Base-by-base conservation (phyloP, 2,329 filamentous ascomycete genomes). In the Hansfordia pulvinata region DNA sequence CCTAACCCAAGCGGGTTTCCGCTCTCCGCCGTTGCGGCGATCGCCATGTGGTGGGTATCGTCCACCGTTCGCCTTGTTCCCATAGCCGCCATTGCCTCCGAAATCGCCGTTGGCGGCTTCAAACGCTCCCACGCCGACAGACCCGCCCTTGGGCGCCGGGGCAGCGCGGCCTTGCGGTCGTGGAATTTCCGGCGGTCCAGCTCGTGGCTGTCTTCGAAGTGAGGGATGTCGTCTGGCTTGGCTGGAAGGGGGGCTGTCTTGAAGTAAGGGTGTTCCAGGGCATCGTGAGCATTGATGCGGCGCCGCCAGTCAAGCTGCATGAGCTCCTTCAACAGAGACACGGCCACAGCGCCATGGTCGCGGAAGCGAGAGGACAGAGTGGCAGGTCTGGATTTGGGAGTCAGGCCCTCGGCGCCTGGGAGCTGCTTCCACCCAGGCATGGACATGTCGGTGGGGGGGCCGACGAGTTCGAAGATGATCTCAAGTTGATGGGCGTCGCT, bases 131-230 rank as follows among this genome's bases (percentile, higher is more conserved):
- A 84, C 73, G 10, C 88, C 88, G 3, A 93, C 85, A 2, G 83
- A 85, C 4, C 84, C 88, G 9, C 86, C 88, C 39, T 88, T 85
- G 0, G 90, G 90, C 1, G 88, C 90, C 9, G 90, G 88, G 88
- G 88, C 8, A 88, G 65, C 13, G 76, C 79, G 13, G 79, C 79
- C 44, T 83, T 83, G 43, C 90, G 78, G 31, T 85, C 80, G 38
- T 92, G 78, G 40, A 85, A 88, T 53, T 88, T 92, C 48, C 85
- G 74, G 26, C 88, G 72, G 48, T 98, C 90, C n/a, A 96, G 62
- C 52, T 98, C 90, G 52, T 98, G 90, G 23, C 85, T 93, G 43
- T 94, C 88, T 46, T 93, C 83, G 44, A 93, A 96, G 10, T 61
- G 69, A 3, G 90, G 90, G n/a, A 98, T 68, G 26, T 96, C 85